Conservation (phyloP, 2,329 filamentous ascomycete species). For the Fusarium nanum region DNA sequence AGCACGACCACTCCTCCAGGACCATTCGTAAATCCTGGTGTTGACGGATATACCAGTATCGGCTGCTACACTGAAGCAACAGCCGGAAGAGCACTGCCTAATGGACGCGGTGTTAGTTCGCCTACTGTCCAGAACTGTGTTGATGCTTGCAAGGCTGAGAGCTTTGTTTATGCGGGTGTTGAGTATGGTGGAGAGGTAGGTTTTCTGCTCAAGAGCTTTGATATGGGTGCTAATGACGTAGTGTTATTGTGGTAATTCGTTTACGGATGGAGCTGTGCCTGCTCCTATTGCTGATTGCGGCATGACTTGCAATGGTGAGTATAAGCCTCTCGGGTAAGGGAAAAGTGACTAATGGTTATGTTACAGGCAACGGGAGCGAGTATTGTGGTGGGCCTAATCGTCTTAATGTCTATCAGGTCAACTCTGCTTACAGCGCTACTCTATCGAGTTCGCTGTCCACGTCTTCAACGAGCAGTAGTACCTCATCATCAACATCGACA, state of each 20-base stretch:
- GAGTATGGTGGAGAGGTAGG: slow-evolving; percentile 55
- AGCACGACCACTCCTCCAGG: slow-evolving; percentile 14
- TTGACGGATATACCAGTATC: slow-evolving; percentile 51
- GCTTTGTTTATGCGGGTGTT: slow-evolving; percentile 50
- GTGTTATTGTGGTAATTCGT: slow-evolving; percentile 53
- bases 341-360: no score
- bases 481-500: rapidly evolving
- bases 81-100: slow-evolving; percentile 49
- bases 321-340: no score
- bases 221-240: neutral
- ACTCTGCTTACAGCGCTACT: slow-evolving; percentile 17
- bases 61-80: slow-evolving; percentile 55
- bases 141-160: slow-evolving; percentile 46
- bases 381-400: slow-evolving; percentile 52
- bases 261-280: slow-evolving; percentile 45
- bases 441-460: neutral
- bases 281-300: slow-evolving; percentile 49
- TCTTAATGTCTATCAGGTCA: slow-evolving; percentile 52
- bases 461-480: neutral
- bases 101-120: slow-evolving; percentile 37
- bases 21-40: slow-evolving; percentile 53
- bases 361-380: slow-evolving; percentile 50
- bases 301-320: slow-evolving; percentile 52
- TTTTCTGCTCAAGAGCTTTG: rapidly evolving
- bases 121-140: slow-evolving; percentile 52